Conservation (phyloP, 176 grass and related monocot species). For the Dactylis glomerata region DNA sequence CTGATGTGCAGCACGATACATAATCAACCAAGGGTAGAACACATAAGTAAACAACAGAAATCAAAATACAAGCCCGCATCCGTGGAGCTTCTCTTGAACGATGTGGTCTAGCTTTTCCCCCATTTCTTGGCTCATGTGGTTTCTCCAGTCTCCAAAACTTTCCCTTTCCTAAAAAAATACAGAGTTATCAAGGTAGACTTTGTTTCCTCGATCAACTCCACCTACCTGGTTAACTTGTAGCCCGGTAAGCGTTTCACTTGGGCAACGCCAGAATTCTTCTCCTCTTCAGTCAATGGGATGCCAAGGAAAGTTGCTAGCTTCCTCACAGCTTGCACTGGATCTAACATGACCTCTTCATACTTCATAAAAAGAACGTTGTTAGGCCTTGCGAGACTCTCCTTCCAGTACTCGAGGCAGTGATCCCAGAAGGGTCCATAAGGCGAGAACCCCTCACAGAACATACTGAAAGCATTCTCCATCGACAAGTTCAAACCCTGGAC, state of each 20-base stretch:
- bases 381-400: background rate
- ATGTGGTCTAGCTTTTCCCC: background rate
- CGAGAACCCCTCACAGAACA: constrained; percentile 1
- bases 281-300: background rate
- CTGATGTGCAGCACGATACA: background rate
- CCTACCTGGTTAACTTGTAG: background rate
- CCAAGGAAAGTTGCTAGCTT: background rate
- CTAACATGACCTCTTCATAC: background rate
- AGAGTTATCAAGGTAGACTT: background rate
- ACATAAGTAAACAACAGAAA: background rate
- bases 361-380: background rate
- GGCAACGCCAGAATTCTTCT: background rate
- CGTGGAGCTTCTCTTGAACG: background rate
- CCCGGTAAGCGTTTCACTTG: background rate
- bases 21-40: background rate
- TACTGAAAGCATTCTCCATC: background rate
- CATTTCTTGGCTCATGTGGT: background rate
- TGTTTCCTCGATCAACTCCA: background rate
- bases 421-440: background rate
- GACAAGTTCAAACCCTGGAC: background rate
- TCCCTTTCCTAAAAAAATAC: background rate
- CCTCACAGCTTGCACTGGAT: background rate
- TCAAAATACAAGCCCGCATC: background rate
- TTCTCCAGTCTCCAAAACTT: background rate
- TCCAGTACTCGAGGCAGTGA: constrained; percentile 19